These are phyloP conservation scores for Sergeia podlipaevii DNA, from an alignment of 208 protist genomes.

Conservation along the genomic window DNA sequence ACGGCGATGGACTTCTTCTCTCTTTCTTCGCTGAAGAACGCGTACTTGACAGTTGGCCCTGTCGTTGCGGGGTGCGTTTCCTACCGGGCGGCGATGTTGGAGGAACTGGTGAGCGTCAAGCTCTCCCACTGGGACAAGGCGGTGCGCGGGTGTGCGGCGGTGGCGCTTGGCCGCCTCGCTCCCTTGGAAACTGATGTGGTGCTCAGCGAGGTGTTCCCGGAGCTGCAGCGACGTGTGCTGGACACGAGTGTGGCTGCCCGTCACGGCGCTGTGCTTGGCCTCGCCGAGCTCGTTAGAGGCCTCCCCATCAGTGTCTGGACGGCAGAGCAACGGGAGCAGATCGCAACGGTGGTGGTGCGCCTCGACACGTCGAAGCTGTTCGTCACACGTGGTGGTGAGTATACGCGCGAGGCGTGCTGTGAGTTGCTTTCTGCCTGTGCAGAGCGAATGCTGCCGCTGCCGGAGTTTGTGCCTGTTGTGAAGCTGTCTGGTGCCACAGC, in stretches of 20 bases:
- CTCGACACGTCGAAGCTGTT: conserved; percentile 93
- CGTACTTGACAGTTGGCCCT: conserved; percentile 87
- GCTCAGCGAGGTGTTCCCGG: conserved; percentile 18
- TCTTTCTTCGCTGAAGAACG: conserved; percentile 85
- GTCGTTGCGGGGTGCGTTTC: conserved; percentile 56
- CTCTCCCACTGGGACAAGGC: conserved; percentile 89
- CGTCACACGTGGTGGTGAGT: conserved; percentile 92
- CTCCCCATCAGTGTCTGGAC: conserved; percentile 49
- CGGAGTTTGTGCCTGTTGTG: conserved; percentile 50
- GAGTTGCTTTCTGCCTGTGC: conserved; percentile 80
- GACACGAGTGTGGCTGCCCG: conserved; percentile 68
- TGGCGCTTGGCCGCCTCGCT: conserved; percentile 65
- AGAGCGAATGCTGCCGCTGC: conserved; percentile 44
- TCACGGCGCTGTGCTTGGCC: conserved; percentile 90
- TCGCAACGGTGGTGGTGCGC: conserved; percentile 58
- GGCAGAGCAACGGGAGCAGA: conserved; percentile 10
- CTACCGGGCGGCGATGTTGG: conserved; percentile 86
- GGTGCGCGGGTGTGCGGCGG: conserved; percentile 83
- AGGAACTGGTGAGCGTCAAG: conserved; percentile 84
- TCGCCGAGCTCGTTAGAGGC: conserved; percentile 80
- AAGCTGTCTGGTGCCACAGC: conserved; percentile 41
- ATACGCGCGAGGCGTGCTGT: conserved; percentile 91
- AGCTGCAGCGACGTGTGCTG: conserved; percentile 58
- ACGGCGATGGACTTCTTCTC: conserved; percentile 96
- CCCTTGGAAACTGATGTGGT: conserved; percentile 19